A percentile compares a stretch with the other conserved stretches of the same genome.
Conservation (phyloP, 1,139 yeast genomes). For the Debaryomycetaceae sp. region DNA sequence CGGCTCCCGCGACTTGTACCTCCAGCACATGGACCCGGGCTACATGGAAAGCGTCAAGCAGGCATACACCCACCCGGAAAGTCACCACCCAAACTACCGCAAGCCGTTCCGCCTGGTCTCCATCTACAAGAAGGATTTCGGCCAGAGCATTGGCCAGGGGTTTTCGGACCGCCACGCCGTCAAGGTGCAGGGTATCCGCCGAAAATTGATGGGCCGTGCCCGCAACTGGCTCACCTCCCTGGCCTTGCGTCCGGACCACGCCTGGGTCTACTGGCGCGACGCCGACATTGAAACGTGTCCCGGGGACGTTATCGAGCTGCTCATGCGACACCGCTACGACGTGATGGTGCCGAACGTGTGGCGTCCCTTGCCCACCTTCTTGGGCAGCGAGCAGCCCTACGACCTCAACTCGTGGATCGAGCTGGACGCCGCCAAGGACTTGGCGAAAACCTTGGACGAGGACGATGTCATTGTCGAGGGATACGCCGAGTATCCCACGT, state of each 20-base stretch:
- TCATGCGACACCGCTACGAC: conserved; percentile 66
- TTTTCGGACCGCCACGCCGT: conserved; percentile 85
- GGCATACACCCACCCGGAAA: conserved; percentile 51
- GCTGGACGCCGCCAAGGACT: conserved; percentile 54
- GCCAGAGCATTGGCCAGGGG: conserved; percentile 78
- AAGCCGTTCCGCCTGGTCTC: conserved; percentile 71
- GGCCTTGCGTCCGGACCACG: conserved; percentile 74
- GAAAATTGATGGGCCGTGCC: conserved; percentile 85
- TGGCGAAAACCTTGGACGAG: conserved; percentile 58
- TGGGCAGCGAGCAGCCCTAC: conserved; percentile 73
- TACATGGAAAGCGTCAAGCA: conserved; percentile 46
- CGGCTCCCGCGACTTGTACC: conserved; percentile 53
- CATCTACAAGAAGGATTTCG: conserved; percentile 74
- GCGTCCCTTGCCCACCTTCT: conserved; percentile 73
- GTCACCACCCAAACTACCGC: conserved; percentile 45
- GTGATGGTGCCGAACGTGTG: conserved; percentile 86
- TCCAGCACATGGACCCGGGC: conserved; percentile 58
- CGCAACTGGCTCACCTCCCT: conserved; percentile 76
- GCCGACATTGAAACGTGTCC: conserved; percentile 83
- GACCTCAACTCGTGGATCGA: conserved; percentile 88
- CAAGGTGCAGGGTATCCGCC: conserved; percentile 78
- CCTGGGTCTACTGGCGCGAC: conserved; percentile 95
- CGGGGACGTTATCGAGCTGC: conserved; percentile 63
- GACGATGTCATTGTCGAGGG: conserved; percentile 90
- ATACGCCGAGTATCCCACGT: conserved; percentile 81